A percentile compares a stretch with the other conserved stretches of the same genome.
These are phyloP conservation scores for Aspergillus uvarum DNA, from an alignment of 2,329 filamentous ascomycete genomes.

Conservation along the genomic window DNA sequence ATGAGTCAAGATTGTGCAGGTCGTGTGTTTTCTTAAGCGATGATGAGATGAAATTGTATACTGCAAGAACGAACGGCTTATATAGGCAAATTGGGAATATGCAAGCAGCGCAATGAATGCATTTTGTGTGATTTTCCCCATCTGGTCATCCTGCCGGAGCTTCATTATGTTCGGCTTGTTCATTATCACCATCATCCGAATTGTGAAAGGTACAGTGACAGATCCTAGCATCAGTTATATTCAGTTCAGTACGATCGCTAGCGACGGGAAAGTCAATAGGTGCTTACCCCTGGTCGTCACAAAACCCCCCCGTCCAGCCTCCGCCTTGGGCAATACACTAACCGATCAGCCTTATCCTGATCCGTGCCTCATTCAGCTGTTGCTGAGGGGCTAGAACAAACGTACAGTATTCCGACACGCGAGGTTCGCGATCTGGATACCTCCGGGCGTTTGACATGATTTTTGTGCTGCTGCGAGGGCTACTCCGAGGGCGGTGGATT, in stretches of 20 bases:
- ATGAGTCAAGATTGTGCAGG: neutral
- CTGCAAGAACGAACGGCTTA: no score
- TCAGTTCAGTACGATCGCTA: neutral
- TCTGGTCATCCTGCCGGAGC: neutral
- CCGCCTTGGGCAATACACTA: slow-evolving; percentile 16
- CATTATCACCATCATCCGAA: neutral
- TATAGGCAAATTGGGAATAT: neutral
- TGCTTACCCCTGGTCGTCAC: slow-evolving; percentile 16
- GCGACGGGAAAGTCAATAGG: no score
- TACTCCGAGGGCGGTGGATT: neutral
- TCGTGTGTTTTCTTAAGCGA: no score
- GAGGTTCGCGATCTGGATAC: slow-evolving; percentile 12
- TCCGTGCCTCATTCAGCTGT: no score
- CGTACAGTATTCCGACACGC: slow-evolving; percentile 16
- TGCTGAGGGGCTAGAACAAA: neutral
- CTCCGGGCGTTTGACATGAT: slow-evolving; percentile 15
- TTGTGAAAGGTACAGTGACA: slow-evolving; percentile 18
- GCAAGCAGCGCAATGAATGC: neutral
- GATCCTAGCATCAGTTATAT: slow-evolving; percentile 7
- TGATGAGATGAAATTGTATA: no score
- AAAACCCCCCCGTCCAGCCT: slow-evolving; percentile 19
- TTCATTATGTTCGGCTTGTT: neutral
- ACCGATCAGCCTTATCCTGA: no score
- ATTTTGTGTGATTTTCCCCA: neutral
- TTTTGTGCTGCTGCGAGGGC: neutral